Evolutionary conservation across 139 green algal species (phyloP).

Genomic region (Eudorina sp.): DNA sequence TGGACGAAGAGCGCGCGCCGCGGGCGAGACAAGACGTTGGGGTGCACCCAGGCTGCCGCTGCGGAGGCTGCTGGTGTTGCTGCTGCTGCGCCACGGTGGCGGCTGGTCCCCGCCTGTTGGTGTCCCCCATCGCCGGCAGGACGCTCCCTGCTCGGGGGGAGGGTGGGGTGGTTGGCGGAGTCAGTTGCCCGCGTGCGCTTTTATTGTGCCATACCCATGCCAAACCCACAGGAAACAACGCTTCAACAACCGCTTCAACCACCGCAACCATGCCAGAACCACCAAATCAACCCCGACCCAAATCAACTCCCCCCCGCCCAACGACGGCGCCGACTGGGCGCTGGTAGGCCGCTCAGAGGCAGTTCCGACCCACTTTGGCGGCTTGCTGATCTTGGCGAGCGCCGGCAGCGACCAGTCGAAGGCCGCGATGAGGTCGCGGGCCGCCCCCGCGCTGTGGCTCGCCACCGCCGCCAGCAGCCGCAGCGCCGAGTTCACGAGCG

Average conservation of each 20-base stretch:
- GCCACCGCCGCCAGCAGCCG: slow-evolving; percentile 67
- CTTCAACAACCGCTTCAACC: too few relatives aligned
- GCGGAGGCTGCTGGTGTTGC: background rate
- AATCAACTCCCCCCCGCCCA: too few relatives aligned
- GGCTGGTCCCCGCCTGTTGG: background rate
- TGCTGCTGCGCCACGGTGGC: background rate
- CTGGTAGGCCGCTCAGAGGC: too few relatives aligned
- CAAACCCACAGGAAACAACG: too few relatives aligned
- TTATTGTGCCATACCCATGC: too few relatives aligned
- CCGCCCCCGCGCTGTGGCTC: background rate
- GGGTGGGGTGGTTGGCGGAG: too few relatives aligned
- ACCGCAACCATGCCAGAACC: too few relatives aligned
- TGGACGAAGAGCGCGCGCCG: slow-evolving; percentile 67
- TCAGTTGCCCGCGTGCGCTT: too few relatives aligned
- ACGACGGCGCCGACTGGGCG: too few relatives aligned
- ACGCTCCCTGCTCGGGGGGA: slow-evolving; percentile 27
- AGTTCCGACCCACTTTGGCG: slow-evolving; percentile 34
- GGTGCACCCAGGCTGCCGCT: slow-evolving; percentile 51
- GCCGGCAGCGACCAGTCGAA: slow-evolving; percentile 75
- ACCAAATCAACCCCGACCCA: too few relatives aligned
- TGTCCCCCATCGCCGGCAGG: slow-evolving; percentile 1
- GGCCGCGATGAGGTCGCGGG: slow-evolving; percentile 56
- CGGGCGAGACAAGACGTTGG: slow-evolving; percentile 64
- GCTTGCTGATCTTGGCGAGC: slow-evolving; percentile 60
- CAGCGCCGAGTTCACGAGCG: slow-evolving; percentile 63